phyloP scores from a whole-genome alignment of 2,329 filamentous ascomycete genomes.

The Penicillium polonicum region DNA sequence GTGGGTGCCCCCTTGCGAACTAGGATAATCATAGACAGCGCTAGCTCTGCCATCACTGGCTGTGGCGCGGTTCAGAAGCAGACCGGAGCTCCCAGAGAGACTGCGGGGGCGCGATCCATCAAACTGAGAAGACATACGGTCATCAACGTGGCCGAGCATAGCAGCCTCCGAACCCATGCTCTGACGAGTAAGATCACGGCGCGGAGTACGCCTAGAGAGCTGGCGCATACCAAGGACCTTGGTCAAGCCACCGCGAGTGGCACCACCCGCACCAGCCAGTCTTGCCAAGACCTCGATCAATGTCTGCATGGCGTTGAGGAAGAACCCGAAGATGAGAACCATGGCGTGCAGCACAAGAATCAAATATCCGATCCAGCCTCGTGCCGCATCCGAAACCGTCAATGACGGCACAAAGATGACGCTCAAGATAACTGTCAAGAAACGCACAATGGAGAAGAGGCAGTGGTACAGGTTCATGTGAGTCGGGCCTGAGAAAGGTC shows the following conservation, averaged over 20 bases:
- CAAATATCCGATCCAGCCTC: conserved; percentile 93
- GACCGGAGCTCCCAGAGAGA: conserved; percentile 61
- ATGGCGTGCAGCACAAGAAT: conserved; percentile 83
- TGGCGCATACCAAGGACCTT: conserved; percentile 91
- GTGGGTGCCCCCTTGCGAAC: conserved; percentile 48
- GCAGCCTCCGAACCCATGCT: conserved; percentile 80
- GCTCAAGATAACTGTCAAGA: conserved; percentile 73
- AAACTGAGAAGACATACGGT: conserved; percentile 59
- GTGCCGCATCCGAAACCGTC: conserved; percentile 71
- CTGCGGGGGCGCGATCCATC: conserved; percentile 57
- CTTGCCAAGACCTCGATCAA: conserved; percentile 84
- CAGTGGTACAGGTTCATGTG: conserved; percentile 98
- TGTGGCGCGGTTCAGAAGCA: conserved; percentile 56
- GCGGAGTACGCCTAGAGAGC: conserved; percentile 69
- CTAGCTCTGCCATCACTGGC: conserved; percentile 50
- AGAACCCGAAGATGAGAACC: conserved; percentile 86
- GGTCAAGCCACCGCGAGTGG: conserved; percentile 75
- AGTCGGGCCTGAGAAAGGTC: conserved; percentile 83
- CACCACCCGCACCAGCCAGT: conserved; percentile 74
- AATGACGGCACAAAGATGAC: conserved; percentile 82
- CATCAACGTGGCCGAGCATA: conserved; percentile 71
- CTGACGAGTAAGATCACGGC: conserved; percentile 66
- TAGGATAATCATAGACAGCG: conserved; percentile 55
- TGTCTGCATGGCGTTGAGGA: conserved; percentile 87
- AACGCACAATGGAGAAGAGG: conserved; percentile 74